Evolutionary conservation across 257 asterid genomes (phyloP), one percentile per base, ranked within the genome.

Genomic region (Salvia splendens): DNA sequence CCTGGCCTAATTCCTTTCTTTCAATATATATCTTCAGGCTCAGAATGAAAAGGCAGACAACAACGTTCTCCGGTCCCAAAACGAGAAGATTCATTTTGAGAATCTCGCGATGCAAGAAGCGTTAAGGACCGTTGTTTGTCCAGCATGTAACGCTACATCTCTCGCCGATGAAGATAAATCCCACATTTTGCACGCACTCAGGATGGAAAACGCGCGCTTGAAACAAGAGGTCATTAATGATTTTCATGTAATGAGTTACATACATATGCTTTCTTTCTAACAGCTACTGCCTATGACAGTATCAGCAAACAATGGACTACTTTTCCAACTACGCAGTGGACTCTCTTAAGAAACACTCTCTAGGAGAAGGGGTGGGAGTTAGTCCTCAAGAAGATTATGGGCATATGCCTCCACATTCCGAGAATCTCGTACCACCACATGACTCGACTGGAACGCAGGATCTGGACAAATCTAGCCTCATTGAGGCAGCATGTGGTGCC

Each of bases 91-190:
- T 40, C 86, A 67, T 24, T 65, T 75, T 32, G 88, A 87, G 80
- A 85, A 87, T 72, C 73, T 80, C 20, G 86, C 86, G 16, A 73
- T 85, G 77, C 81, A 66, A 66, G 85, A 83, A 54, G 79, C 86
- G 3, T 53, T 87, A 67, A 71, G 65, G 62, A 85, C 64, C 73
- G 36, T 75, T 11, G 5, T 66, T 0, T 87, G 91, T 73, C 80
- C 70, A 0, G 30, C 64, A 3, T 87, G 95, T 55, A 76, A 67
- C 15, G 85, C 81, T 54, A 64, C 79, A 8, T 54, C 67, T 3
- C 47, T 55, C 16, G 72, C 84, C 2, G 85, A 80, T 50, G 86
- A 77, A 36, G 89, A 76, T 49, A 77, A 82, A 70, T 47, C 12
- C 47, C 71, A 15, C 28, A 67, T 47, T 42, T 12, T 87, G 20